Conservation (phyloP, 306 rosid genomes). For the Urtica urens region DNA sequence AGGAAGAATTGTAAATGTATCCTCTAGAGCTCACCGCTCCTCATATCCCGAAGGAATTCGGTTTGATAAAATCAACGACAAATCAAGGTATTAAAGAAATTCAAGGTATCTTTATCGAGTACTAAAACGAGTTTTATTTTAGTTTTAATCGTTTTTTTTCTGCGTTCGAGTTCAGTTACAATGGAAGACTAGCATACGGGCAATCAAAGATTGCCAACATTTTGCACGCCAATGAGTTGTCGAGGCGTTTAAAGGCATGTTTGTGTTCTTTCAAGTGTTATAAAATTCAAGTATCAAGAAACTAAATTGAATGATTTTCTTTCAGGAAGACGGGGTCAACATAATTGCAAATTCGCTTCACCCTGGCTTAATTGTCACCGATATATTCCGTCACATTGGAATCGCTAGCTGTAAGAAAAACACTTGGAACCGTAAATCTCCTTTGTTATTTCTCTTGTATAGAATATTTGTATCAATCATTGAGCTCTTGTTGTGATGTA, state of each 20-base stretch:
- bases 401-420: conserved; percentile 35
- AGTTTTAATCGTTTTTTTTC: not conserved
- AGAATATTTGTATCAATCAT: no score
- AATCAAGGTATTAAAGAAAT: conserved; percentile 39
- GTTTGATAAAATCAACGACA: conserved; percentile 49
- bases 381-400: conserved; percentile 48
- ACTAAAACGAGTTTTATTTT: no score
- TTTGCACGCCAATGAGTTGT: conserved; percentile 77
- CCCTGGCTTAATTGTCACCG: conserved; percentile 62
- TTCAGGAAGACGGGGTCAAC: conserved; percentile 58
- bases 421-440: no score
- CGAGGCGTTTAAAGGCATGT: conserved; percentile 49
- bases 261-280: no score
- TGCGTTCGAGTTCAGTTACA: conserved; percentile 37
- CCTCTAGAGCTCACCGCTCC: conserved; percentile 58
- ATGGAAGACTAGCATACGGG: conserved; percentile 59
- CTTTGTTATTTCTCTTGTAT: no score
- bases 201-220: conserved; percentile 86
- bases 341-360: conserved; percentile 86
- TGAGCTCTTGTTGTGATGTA: no score
- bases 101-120: no score
- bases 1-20: conserved; percentile 72
- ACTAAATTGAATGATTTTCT: not conserved
- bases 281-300: not conserved
- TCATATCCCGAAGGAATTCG: conserved; percentile 63